Percentiles rank a stretch among this genome's conserved stretches.
Conservation (phyloP, 139 green algal species). For the Chlamydomonas schloesseri region DNA sequence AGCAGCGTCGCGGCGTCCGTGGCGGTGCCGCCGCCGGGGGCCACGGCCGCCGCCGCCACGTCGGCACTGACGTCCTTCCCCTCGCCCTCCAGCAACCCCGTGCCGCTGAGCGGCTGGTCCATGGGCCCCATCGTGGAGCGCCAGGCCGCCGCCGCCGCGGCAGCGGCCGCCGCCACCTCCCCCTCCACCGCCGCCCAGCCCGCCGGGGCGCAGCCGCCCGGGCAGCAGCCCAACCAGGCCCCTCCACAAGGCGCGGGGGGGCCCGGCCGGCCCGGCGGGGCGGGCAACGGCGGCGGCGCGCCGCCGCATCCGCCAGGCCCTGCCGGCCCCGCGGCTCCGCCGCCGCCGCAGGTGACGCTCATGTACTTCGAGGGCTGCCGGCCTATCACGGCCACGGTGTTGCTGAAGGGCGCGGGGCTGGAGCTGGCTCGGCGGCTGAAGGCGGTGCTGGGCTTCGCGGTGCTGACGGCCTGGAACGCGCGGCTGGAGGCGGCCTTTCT, state of each 20-base stretch:
- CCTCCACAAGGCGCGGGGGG: too few species aligned
- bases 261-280: too few species aligned
- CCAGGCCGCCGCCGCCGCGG: too few species aligned
- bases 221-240: too few species aligned
- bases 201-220: too few species aligned
- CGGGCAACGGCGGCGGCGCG: too few species aligned
- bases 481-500: constrained; percentile 77
- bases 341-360: constrained; percentile 52
- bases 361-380: constrained; percentile 86
- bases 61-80: not conserved
- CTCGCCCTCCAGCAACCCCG: not conserved
- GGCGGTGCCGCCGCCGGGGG: not conserved
- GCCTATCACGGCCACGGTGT: constrained; percentile 79
- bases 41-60: too few species aligned
- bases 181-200: too few species aligned
- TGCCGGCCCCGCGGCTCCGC: not conserved
- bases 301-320: not conserved
- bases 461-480: constrained; percentile 75
- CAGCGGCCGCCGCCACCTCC: too few species aligned
- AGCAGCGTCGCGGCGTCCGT: not conserved
- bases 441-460: constrained; percentile 66
- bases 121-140: too few species aligned
- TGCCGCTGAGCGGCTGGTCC: too few species aligned
- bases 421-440: constrained; percentile 62
- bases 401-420: constrained; percentile 67